Evolutionary conservation across 768 basidiomycete genomes (phyloP).

Genomic region (Harrya chromipes): DNA sequence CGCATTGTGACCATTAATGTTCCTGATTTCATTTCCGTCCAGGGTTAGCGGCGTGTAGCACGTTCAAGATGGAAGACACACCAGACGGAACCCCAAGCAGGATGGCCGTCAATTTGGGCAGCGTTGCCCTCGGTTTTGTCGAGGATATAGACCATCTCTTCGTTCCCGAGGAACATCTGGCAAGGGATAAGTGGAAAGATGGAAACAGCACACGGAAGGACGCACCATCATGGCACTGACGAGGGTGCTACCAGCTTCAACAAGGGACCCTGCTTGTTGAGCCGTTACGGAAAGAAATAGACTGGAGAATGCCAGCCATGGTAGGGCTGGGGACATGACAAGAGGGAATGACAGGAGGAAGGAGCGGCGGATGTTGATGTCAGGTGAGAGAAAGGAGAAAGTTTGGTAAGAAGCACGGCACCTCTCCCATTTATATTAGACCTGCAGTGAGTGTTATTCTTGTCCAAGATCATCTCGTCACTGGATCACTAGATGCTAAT

Average conservation of each 20-base stretch:
- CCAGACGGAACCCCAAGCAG: conserved; percentile 74
- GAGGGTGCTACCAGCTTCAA: conserved; percentile 31
- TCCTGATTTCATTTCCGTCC: conserved; percentile 9
- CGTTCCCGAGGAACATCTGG: conserved; percentile 77
- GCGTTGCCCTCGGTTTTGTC: conserved; percentile 85
- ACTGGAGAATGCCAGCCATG: conserved; percentile 8
- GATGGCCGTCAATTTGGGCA: conserved; percentile 60
- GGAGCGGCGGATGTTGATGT: background rate
- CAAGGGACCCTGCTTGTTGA: conserved; percentile 17
- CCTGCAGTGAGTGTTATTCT: too few species aligned
- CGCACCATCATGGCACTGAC: conserved; percentile 54
- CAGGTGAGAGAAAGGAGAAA: too few species aligned
- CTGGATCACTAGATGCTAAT: too few species aligned
- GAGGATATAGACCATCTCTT: conserved; percentile 80
- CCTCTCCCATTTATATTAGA: too few species aligned
- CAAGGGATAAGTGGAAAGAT: background rate
- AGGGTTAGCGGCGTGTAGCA: background rate
- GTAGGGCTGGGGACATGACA: conserved; percentile 1
- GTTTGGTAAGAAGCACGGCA: too few species aligned
- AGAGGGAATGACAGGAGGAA: background rate
- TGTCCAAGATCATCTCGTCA: too few species aligned
- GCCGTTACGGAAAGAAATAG: conserved; percentile 8
- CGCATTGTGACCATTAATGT: conserved; percentile 18
- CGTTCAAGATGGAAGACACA: conserved; percentile 17
- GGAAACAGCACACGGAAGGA: background rate